A percentile compares a stretch with the other conserved stretches of the same genome.
phyloP scores from a whole-genome alignment of 2,329 filamentous ascomycete species.

The Diaporthe ampelina region DNA sequence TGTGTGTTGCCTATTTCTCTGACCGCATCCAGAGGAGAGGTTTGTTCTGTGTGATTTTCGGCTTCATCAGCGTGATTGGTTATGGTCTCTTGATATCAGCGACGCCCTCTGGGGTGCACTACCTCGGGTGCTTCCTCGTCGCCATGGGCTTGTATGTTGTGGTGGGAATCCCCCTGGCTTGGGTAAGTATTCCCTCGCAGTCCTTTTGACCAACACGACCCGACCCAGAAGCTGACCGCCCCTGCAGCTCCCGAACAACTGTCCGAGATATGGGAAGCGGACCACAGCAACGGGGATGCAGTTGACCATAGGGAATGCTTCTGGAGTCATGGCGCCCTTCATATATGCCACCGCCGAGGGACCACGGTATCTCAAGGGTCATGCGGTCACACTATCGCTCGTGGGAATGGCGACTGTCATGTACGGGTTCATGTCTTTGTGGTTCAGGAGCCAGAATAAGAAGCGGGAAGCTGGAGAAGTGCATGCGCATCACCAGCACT shows the following conservation, averaged over 20 bases:
- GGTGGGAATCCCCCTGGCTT: slow-evolving; percentile 69
- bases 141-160: slow-evolving; percentile 78
- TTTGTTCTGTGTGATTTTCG: slow-evolving; percentile 74
- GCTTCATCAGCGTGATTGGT: slow-evolving; percentile 73
- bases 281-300: slow-evolving; percentile 80
- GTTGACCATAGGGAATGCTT: slow-evolving; percentile 77
- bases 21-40: slow-evolving; percentile 77
- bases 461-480: slow-evolving; percentile 56
- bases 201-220: too few relatives aligned
- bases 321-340: slow-evolving; percentile 81
- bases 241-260: slow-evolving; percentile 70
- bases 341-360: slow-evolving; percentile 65
- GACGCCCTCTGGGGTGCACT: slow-evolving; percentile 73
- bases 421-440: slow-evolving; percentile 69
- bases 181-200: slow-evolving; percentile 52
- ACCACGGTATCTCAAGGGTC: slow-evolving; percentile 72
- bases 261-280: slow-evolving; percentile 81
- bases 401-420: slow-evolving; percentile 67
- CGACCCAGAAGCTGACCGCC: background rate
- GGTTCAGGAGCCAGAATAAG: slow-evolving; percentile 63
- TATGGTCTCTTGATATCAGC: slow-evolving; percentile 78
- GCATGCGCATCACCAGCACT: slow-evolving; percentile 54
- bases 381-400: slow-evolving; percentile 72
- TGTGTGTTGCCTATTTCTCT: slow-evolving; percentile 75
- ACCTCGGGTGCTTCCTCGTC: slow-evolving; percentile 82